A percentile compares a stretch with the other conserved stretches of the same genome.
These are phyloP conservation scores for Solioccasus polychromus DNA, from an alignment of 768 basidiomycete species.

Conservation along the genomic window DNA sequence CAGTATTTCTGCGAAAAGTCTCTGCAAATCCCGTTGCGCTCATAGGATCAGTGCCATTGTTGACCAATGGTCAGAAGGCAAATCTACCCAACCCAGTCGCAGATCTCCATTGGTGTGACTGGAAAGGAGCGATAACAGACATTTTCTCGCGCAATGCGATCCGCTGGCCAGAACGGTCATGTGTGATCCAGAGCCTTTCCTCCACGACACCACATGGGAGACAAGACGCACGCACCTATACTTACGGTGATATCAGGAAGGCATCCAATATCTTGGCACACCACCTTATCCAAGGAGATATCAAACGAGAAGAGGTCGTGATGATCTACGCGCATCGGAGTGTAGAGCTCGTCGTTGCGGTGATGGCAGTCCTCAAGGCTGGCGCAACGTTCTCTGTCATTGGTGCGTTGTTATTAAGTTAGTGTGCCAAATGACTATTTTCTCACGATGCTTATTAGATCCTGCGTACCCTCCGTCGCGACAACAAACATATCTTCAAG, in stretches of 20 bases:
- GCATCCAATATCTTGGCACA: slow-evolving; percentile 91
- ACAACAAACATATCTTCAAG: slow-evolving; percentile 89
- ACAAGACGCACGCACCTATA: slow-evolving; percentile 60
- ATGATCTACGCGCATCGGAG: slow-evolving; percentile 97
- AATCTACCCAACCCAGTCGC: slow-evolving; percentile 80
- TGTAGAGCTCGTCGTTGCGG: slow-evolving; percentile 94
- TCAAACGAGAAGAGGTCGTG: slow-evolving; percentile 92
- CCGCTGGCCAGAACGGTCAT: slow-evolving; percentile 74
- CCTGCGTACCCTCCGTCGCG: slow-evolving; percentile 94
- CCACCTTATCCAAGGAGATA: slow-evolving; percentile 78
- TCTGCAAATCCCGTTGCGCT: slow-evolving; percentile 63
- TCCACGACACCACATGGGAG: slow-evolving; percentile 32
- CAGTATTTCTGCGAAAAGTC: slow-evolving; percentile 69
- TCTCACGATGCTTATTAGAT: slow-evolving; percentile 47
- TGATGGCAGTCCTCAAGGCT: slow-evolving; percentile 94
- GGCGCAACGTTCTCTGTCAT: slow-evolving; percentile 98
- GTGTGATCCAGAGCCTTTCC: slow-evolving; percentile 80
- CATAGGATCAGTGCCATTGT: slow-evolving; percentile 76
- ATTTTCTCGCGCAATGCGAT: slow-evolving; percentile 89
- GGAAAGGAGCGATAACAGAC: slow-evolving; percentile 95
- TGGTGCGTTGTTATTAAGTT: slow-evolving; percentile 47
- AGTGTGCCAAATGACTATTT: neutral
- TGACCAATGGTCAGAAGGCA: slow-evolving; percentile 66
- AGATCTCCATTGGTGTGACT: slow-evolving; percentile 95
- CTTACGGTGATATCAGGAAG: slow-evolving; percentile 76